A percentile compares a stretch with the other conserved stretches of the same genome.
Evolutionary conservation across 768 basidiomycete species (phyloP).

Genomic region (Amanita inopinata): DNA sequence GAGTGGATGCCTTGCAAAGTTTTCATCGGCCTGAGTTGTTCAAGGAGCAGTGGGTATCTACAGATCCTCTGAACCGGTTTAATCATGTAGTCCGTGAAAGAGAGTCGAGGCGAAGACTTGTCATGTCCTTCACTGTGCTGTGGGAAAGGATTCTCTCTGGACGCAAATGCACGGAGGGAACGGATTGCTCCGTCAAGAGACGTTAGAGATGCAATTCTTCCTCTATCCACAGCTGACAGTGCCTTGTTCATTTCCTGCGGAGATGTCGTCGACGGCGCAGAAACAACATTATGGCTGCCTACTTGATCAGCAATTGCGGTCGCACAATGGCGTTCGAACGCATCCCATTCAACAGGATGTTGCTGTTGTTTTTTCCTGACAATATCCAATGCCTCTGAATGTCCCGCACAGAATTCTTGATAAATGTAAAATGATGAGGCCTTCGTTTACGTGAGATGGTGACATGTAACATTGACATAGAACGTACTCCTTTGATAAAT

Average conservation of each 20-base stretch:
- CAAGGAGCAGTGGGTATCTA: constrained; percentile 87
- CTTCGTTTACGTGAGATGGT: constrained; percentile 27
- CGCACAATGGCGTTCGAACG: constrained; percentile 74
- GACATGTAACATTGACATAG: constrained; percentile 4
- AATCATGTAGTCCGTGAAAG: constrained; percentile 85
- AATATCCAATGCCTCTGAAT: constrained; percentile 71
- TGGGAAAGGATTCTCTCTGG: constrained; percentile 22
- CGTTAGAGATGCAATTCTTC: constrained; percentile 39
- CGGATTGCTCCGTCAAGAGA: constrained; percentile 39
- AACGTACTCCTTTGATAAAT: constrained; percentile 47
- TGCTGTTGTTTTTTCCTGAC: constrained; percentile 58
- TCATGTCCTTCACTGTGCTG: constrained; percentile 18
- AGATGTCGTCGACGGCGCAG: constrained; percentile 10
- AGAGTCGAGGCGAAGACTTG: constrained; percentile 34
- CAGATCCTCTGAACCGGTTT: constrained; percentile 96
- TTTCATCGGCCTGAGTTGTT: constrained; percentile 44
- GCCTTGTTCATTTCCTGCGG: constrained; percentile 8
- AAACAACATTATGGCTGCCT: constrained; percentile 13
- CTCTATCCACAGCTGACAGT: constrained; percentile 20
- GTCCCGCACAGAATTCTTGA: constrained; percentile 79
- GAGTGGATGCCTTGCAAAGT: constrained; percentile 17
- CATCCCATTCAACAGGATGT: constrained; percentile 67
- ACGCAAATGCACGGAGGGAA: constrained; percentile 26
- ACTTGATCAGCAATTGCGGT: constrained; percentile 33
- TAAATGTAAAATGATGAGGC: constrained; percentile 70